Base-by-base conservation (phyloP, 2,329 filamentous ascomycete species). In the Fusarium sacchari region DNA sequence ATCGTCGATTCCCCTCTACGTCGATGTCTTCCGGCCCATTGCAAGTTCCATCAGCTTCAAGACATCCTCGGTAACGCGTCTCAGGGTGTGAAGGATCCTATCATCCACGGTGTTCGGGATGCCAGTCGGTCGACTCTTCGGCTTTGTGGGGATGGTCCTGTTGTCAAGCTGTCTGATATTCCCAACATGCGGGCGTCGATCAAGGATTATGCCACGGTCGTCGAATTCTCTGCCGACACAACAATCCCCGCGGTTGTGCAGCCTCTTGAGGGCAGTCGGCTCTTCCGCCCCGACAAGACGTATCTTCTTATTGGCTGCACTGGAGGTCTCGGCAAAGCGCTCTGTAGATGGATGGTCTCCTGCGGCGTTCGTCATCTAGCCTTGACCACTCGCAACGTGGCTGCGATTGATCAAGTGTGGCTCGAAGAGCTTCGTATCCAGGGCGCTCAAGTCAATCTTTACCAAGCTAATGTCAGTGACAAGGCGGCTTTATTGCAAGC, bases 391-490 rank as follows among this genome's bases (percentile, higher is more conserved):
- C 40, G 60, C 11, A 58, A 63, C 18, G 42, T 63, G 9, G 34
- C 28, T 14, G 22, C 52, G 3, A 18, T 63, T 13, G 60, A 63
- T 28, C 39, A 58, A 7, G 18, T 58, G 1, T 58, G 60, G 60
- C 26, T 63, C 3, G 6, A 63, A 6, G 60, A 63, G 18, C n/a
- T 63, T 10, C 59, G 18, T 6, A 20, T 47, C 6, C 60, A 47
- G 18, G 60, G 60, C 5, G 60, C 60, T 26, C 40, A 58, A 26
- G 34, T 63, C 50, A 63, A 58, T 7, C 32, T 63, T 3, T 47
- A 34, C 18, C 60, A 63, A n/a, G 60, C 18, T 34, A 70, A 75
- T 40, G 53, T 76, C 14, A 61, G 60, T n/a, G 57, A 73, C 30
- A 66, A 59, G 15, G 37, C 67, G 6, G 49, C 57, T 11, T 30